Conservation (phyloP, 495 filamentous ascomycete species). For the Penicillium riverlandense region DNA sequence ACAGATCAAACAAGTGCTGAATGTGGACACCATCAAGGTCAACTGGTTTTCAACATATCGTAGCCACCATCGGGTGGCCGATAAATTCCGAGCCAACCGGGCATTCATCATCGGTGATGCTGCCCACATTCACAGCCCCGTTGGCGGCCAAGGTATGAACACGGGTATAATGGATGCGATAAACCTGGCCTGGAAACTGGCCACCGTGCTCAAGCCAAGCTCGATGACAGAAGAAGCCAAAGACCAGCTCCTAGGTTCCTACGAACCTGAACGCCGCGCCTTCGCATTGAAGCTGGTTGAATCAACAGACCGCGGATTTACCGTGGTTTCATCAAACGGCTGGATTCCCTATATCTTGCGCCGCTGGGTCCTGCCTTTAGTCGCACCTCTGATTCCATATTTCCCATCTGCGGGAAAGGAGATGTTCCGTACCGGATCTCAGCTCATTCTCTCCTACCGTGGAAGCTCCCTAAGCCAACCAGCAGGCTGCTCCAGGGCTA, state of each 20-base stretch:
- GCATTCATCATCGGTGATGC: slow-evolving; percentile 37
- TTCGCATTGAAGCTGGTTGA: slow-evolving; percentile 24
- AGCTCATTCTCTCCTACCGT: slow-evolving; percentile 25
- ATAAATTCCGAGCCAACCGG: slow-evolving; percentile 18
- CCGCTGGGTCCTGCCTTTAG: slow-evolving; percentile 22
- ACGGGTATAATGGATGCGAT: slow-evolving; percentile 52
- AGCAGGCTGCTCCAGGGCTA: slow-evolving; percentile 1
- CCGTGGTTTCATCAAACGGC: slow-evolving; percentile 11
- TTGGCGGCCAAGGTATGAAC: slow-evolving; percentile 56
- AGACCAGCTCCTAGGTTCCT: slow-evolving; percentile 40
- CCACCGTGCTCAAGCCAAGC: slow-evolving; percentile 32
- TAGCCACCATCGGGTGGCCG: slow-evolving; percentile 26
- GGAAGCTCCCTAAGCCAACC: slow-evolving; percentile 13
- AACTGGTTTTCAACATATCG: slow-evolving; percentile 32
- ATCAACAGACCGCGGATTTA: slow-evolving; percentile 27
- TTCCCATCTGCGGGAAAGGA: slow-evolving; percentile 10
- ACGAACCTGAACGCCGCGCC: slow-evolving; percentile 40
- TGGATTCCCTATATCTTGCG: slow-evolving; percentile 20
- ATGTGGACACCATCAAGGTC: slow-evolving; percentile 20
- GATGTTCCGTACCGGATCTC: slow-evolving; percentile 22
- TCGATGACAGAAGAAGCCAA: slow-evolving; percentile 24
- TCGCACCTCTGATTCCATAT: slow-evolving; percentile 14
- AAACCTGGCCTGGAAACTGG: slow-evolving; percentile 52
- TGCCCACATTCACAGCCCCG: slow-evolving; percentile 51
- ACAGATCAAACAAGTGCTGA: slow-evolving; percentile 9